phyloP scores from a whole-genome alignment of 345 rosid species.

The Acer campestre region DNA sequence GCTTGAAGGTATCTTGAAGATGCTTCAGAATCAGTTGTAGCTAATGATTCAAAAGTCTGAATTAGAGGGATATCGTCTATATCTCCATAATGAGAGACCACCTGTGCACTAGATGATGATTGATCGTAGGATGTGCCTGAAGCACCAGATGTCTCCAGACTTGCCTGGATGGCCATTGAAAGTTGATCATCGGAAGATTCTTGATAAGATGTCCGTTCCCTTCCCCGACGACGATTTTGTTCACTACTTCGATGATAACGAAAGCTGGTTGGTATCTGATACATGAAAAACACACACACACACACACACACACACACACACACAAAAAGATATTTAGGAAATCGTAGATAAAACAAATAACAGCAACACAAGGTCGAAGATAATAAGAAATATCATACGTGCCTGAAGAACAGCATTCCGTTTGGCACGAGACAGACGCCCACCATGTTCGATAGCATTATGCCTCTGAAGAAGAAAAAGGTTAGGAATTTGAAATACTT shows the following conservation, averaged over 20 bases:
- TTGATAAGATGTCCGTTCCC: slow-evolving; percentile 60
- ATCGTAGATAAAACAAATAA: not conserved
- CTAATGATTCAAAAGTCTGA: slow-evolving; percentile 60
- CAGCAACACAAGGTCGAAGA: not conserved
- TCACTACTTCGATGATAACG: slow-evolving; percentile 58
- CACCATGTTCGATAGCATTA: slow-evolving; percentile 89
- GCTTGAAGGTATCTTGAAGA: slow-evolving; percentile 86
- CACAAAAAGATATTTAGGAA: not conserved
- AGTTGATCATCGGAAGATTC: slow-evolving; percentile 69
- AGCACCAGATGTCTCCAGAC: slow-evolving; percentile 43
- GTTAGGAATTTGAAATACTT: slow-evolving; percentile 4
- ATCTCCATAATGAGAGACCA: slow-evolving; percentile 43
- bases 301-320: not conserved
- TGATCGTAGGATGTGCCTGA: slow-evolving; percentile 40
- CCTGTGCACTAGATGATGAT: slow-evolving; percentile 46
- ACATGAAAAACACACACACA: slow-evolving; percentile 1
- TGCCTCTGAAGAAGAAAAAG: slow-evolving; percentile 67
- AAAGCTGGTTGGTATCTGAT: slow-evolving; percentile 94
- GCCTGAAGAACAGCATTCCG: slow-evolving; percentile 97
- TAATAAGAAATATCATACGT: slow-evolving; percentile 15
- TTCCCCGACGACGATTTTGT: slow-evolving; percentile 78
- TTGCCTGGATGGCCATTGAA: slow-evolving; percentile 62
- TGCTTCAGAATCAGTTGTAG: slow-evolving; percentile 49
- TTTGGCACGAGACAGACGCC: slow-evolving; percentile 90
- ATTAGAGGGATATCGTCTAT: slow-evolving; percentile 49